phyloP scores from a whole-genome alignment of 306 rosid genomes.

The Quercus gilva region DNA sequence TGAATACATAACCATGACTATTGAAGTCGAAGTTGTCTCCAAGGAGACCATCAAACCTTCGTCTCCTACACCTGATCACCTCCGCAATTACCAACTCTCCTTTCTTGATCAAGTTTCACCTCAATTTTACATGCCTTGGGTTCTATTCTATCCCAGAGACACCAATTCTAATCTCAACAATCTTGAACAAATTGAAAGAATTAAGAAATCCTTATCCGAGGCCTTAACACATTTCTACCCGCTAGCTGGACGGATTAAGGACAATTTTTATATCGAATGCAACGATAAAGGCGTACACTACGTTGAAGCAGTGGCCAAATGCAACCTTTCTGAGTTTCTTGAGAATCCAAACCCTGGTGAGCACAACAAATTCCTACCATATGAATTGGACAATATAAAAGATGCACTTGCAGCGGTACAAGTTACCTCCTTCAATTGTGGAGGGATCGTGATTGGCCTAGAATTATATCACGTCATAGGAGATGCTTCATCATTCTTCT shows the following conservation, averaged over 20 bases:
- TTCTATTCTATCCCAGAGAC: slow-evolving; percentile 18
- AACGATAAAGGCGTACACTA: slow-evolving; percentile 24
- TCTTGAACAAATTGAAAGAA: not conserved
- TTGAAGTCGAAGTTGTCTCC: slow-evolving; percentile 25
- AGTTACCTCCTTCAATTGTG: slow-evolving; percentile 46
- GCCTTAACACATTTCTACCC: slow-evolving; percentile 23
- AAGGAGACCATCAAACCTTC: slow-evolving; percentile 38
- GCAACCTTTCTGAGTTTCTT: not conserved
- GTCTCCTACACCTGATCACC: slow-evolving; percentile 27
- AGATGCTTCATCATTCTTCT: slow-evolving; percentile 43
- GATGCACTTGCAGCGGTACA: slow-evolving; percentile 33
- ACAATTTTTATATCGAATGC: slow-evolving; percentile 14
- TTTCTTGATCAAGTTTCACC: slow-evolving; percentile 43
- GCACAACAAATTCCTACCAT: slow-evolving; percentile 1
- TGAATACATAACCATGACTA: not conserved
- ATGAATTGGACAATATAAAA: not conserved
- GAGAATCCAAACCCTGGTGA: not conserved
- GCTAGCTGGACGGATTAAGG: slow-evolving; percentile 19
- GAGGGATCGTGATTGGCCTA: slow-evolving; percentile 52
- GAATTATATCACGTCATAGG: slow-evolving; percentile 51
- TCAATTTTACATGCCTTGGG: slow-evolving; percentile 30
- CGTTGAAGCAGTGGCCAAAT: slow-evolving; percentile 10
- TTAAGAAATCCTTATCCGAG: slow-evolving; percentile 25
- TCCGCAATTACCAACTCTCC: slow-evolving; percentile 28
- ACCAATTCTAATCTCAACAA: not conserved